Conservation (phyloP, 2,329 filamentous ascomycete species). For the Claviceps sp. region DNA sequence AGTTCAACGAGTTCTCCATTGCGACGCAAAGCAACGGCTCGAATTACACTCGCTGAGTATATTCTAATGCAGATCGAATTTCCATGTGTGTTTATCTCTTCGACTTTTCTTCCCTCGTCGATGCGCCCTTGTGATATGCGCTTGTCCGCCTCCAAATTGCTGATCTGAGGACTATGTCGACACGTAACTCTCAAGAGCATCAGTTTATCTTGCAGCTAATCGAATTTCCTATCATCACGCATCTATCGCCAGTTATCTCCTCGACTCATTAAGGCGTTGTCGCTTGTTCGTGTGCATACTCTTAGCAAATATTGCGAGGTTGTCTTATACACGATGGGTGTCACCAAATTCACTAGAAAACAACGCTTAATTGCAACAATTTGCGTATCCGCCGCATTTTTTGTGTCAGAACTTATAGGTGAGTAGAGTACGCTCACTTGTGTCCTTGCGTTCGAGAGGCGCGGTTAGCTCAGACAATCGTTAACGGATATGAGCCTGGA, state of each 20-base stretch:
- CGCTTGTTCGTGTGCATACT: background rate
- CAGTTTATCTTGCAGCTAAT: background rate
- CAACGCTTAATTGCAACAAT: constrained; percentile 35
- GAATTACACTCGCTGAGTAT: background rate
- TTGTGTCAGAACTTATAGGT: constrained; percentile 38
- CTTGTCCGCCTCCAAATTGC: background rate
- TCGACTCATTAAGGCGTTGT: background rate
- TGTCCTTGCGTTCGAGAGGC: background rate
- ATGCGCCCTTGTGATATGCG: background rate
- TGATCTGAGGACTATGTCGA: background rate
- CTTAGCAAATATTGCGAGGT: background rate
- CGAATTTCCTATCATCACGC: background rate
- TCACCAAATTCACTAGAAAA: constrained; percentile 19
- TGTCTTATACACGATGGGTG: constrained; percentile 8
- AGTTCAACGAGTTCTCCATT: background rate
- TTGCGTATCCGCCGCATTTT: constrained; percentile 35
- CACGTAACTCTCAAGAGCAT: background rate
- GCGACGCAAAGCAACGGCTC: background rate
- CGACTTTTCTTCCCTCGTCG: background rate
- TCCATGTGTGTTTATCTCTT: background rate
- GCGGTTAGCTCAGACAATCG: background rate
- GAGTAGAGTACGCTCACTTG: background rate
- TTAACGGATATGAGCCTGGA: background rate
- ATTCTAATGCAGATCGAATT: too few species aligned
- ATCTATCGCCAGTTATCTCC: background rate